Conservation (phyloP, 83 land plant genomes). For the Diphasiastrum complanatum region DNA sequence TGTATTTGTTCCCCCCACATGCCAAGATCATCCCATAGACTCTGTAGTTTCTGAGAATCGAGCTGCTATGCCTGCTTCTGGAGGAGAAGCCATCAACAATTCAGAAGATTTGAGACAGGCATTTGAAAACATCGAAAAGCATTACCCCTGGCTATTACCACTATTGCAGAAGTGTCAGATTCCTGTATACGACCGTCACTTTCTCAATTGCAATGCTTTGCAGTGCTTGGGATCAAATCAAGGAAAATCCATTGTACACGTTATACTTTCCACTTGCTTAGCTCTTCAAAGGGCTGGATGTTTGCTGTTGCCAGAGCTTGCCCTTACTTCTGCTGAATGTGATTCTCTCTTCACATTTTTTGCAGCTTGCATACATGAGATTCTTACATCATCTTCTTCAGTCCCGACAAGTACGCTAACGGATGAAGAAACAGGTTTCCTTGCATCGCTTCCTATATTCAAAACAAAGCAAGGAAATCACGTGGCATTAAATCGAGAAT, state of each 20-base stretch:
- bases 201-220: constrained; percentile 47
- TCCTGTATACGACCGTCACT: constrained; percentile 65
- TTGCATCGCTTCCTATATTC: constrained; percentile 72
- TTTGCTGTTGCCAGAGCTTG: constrained; percentile 36
- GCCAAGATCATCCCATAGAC: constrained; percentile 9
- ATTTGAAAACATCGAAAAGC: constrained; percentile 37
- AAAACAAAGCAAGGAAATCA: constrained; percentile 61
- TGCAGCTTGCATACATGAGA: constrained; percentile 25
- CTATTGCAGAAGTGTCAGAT: constrained; percentile 59
- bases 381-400: constrained; percentile 38
- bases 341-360: constrained; percentile 73
- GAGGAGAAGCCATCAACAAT: constrained; percentile 15
- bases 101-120: constrained; percentile 29
- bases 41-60: constrained; percentile 10
- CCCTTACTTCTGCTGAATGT: constrained; percentile 42
- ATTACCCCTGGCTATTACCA: constrained; percentile 73
- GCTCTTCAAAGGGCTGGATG: constrained; percentile 68
- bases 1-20: constrained; percentile 68
- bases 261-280: constrained; percentile 56
- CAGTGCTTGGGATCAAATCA: constrained; percentile 37
- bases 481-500: constrained; percentile 36
- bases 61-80: constrained; percentile 16
- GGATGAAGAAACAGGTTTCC: constrained; percentile 57
- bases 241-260: constrained; percentile 60
- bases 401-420: constrained; percentile 25